Evolutionary conservation across 257 asterid genomes (phyloP).

Genomic region (Penstemon eatonii): DNA sequence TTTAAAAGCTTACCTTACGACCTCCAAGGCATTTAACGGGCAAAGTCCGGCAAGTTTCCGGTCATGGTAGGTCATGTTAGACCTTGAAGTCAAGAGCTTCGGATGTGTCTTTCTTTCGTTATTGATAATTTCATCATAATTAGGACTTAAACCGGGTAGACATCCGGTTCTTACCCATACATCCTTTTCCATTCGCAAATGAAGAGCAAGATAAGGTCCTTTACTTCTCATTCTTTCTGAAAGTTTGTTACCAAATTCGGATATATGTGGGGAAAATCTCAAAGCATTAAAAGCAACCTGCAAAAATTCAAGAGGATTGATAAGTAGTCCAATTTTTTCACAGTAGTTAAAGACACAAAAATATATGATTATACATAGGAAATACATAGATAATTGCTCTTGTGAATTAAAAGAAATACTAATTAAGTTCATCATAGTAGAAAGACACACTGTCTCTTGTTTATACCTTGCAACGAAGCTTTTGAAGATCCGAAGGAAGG

Average conservation of each 20-base stretch:
- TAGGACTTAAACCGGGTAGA: conserved; percentile 71
- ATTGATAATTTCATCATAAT: conserved; percentile 63
- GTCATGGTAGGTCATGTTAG: conserved; percentile 77
- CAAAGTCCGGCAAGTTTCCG: conserved; percentile 88
- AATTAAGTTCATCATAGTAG: too few relatives aligned
- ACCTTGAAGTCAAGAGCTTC: conserved; percentile 71
- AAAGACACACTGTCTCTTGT: not conserved
- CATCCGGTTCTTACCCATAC: conserved; percentile 98
- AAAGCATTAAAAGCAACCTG: conserved; percentile 93
- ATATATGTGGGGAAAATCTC: conserved; percentile 67
- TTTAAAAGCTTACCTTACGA: conserved; percentile 46
- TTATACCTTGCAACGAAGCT: conserved; percentile 95
- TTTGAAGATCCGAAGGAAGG: conserved; percentile 95
- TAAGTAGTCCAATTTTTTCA: not conserved
- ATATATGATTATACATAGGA: too few relatives aligned
- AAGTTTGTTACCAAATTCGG: conserved; percentile 64
- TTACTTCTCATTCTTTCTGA: conserved; percentile 80
- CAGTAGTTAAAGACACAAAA: too few relatives aligned
- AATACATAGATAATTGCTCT: too few relatives aligned
- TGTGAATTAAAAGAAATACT: too few relatives aligned
- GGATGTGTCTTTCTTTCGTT: conserved; percentile 71
- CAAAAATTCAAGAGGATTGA: conserved; percentile 16
- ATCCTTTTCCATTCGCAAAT: conserved; percentile 91
- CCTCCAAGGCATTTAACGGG: conserved; percentile 82
- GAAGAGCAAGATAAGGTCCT: conserved; percentile 89